Percentiles rank a stretch among this genome's conserved stretches.
These are phyloP conservation scores for Cymbopogon flexuosus DNA, from an alignment of 202 grass and related monocot genomes.

Conservation along the genomic window DNA sequence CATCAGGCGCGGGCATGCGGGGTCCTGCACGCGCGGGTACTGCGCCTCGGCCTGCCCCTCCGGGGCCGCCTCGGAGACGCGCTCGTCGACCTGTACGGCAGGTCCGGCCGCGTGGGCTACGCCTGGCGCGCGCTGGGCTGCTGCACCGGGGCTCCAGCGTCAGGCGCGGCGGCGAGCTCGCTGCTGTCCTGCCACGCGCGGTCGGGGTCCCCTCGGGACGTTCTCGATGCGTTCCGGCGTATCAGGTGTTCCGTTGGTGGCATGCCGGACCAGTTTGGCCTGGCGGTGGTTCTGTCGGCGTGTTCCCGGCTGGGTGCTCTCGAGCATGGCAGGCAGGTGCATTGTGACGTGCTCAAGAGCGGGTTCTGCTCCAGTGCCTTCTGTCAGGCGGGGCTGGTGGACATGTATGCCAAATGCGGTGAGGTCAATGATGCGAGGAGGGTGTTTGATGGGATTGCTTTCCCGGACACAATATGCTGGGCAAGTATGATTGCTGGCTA, in stretches of 20 bases:
- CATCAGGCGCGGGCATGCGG: slow-evolving; percentile 30
- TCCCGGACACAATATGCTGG: slow-evolving; percentile 52
- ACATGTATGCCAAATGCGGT: slow-evolving; percentile 51
- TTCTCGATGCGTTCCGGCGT: slow-evolving; percentile 33
- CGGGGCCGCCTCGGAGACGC: slow-evolving; percentile 17
- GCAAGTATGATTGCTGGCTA: slow-evolving; percentile 54
- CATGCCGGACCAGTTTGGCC: slow-evolving; percentile 47
- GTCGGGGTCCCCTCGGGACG: slow-evolving; percentile 28
- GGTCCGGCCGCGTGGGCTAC: slow-evolving; percentile 24
- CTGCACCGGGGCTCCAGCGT: not conserved
- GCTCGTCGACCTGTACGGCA: slow-evolving; percentile 49
- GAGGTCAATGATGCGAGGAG: slow-evolving; percentile 30
- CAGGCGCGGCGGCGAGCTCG: slow-evolving; percentile 39
- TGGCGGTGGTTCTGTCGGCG: slow-evolving; percentile 47
- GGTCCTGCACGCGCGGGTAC: slow-evolving; percentile 28
- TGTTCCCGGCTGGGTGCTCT: slow-evolving; percentile 36
- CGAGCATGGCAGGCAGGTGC: slow-evolving; percentile 42
- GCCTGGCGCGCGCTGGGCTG: slow-evolving; percentile 33
- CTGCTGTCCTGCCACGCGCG: slow-evolving; percentile 42
- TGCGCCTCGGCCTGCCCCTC: slow-evolving; percentile 34
- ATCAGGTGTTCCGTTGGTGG: not conserved
- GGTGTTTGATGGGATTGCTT: slow-evolving; percentile 40
- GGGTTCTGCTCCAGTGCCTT: slow-evolving; percentile 43
- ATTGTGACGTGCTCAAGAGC: slow-evolving; percentile 41
- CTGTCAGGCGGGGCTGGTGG: slow-evolving; percentile 49